Percentiles rank a stretch among this genome's conserved stretches.
These are phyloP conservation scores for Choanephora cucurbitarum DNA, from an alignment of 371 early-diverging fungal species.

Conservation along the genomic window DNA sequence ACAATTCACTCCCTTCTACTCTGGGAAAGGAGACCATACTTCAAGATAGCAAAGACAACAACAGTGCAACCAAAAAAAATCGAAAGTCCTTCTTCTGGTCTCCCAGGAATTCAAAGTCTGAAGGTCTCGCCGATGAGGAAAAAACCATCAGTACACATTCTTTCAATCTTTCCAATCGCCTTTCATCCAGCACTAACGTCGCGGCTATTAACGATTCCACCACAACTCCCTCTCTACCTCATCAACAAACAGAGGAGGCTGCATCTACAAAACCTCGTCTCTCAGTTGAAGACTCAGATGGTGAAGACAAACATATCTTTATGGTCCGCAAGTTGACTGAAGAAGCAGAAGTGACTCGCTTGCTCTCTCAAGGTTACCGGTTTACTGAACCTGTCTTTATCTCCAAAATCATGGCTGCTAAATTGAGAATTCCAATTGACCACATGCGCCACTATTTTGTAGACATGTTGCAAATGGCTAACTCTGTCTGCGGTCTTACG, in stretches of 20 bases:
- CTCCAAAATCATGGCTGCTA: slow-evolving; percentile 42
- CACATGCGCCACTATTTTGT: slow-evolving; percentile 37
- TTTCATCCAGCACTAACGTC: background rate
- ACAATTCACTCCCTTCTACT: too few species aligned
- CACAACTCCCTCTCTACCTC: background rate
- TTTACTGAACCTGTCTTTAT: slow-evolving; percentile 48
- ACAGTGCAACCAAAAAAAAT: too few species aligned
- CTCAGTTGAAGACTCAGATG: slow-evolving; percentile 21
- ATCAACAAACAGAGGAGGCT: slow-evolving; percentile 2
- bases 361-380: slow-evolving; percentile 46
- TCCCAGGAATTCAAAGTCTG: too few species aligned
- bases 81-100: too few species aligned
- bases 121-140: too few species aligned
- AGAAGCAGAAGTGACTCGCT: slow-evolving; percentile 24
- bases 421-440: slow-evolving; percentile 39
- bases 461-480: slow-evolving; percentile 35
- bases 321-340: slow-evolving; percentile 26
- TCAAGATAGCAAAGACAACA: too few species aligned
- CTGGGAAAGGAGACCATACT: too few species aligned
- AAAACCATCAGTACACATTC: too few species aligned
- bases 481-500: slow-evolving; percentile 19
- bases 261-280: slow-evolving; percentile 9
- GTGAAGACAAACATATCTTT: slow-evolving; percentile 38
- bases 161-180: too few species aligned
- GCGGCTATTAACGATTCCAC: background rate